A percentile compares a stretch with the other conserved stretches of the same genome.
phyloP scores from a whole-genome alignment of 129 eudicot species.

The Pulicaria dysenterica region DNA sequence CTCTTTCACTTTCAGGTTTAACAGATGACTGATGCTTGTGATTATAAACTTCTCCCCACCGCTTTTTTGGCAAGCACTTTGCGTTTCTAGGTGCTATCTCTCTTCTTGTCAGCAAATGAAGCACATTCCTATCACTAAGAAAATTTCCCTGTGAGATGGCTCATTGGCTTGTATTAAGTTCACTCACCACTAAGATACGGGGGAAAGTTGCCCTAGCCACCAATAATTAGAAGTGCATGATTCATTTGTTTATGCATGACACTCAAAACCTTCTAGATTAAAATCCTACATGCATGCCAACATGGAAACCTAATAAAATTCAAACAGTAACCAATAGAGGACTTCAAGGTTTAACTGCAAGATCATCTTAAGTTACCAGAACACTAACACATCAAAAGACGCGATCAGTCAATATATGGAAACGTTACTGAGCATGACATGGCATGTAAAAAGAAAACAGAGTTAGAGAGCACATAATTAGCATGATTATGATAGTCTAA shows the following conservation, averaged over 20 bases:
- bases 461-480: background rate
- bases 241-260: conserved; percentile 5
- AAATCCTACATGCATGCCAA: background rate
- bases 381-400: background rate
- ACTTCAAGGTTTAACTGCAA: background rate
- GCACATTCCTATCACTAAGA: conserved; percentile 55
- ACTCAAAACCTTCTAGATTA: conserved; percentile 5
- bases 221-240: conserved; percentile 4
- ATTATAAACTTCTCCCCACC: conserved; percentile 55
- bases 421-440: background rate
- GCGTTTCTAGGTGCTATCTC: conserved; percentile 70
- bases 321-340: background rate
- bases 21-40: conserved; percentile 33
- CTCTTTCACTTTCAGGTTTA: conserved; percentile 50
- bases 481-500: background rate
- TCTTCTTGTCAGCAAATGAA: conserved; percentile 64
- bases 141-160: conserved; percentile 20
- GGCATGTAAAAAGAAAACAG: background rate
- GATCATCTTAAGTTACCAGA: too few species aligned
- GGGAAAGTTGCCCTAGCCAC: conserved; percentile 8
- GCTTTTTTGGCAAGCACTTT: conserved; percentile 50
- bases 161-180: conserved; percentile 17
- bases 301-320: background rate
- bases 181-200: conserved; percentile 5
- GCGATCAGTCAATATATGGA: background rate